These are phyloP conservation scores for Syncephalastrum racemosum DNA, from an alignment of 371 early-diverging fungal species.

Conservation along the genomic window DNA sequence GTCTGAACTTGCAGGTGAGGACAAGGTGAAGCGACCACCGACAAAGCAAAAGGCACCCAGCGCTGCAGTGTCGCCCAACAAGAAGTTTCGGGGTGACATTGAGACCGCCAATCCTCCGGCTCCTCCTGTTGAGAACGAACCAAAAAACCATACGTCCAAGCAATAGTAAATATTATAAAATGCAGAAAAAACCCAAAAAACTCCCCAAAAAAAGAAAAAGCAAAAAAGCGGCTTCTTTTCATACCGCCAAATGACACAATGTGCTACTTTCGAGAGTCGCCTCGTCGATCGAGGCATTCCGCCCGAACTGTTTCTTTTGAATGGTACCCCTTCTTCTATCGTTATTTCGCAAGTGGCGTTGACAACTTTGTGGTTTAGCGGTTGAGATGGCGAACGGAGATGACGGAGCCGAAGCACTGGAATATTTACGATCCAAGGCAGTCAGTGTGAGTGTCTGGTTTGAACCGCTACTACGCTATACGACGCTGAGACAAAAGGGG, in stretches of 20 bases:
- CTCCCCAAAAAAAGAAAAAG: conserved; percentile 6
- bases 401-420: conserved; percentile 5
- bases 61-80: neutral
- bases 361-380: conserved; percentile 1
- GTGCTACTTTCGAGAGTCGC: conserved; percentile 10
- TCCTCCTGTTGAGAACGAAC: too few species aligned
- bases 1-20: conserved; percentile 43
- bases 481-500: too few species aligned
- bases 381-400: conserved; percentile 4
- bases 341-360: conserved; percentile 1
- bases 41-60: conserved; percentile 11
- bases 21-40: conserved; percentile 38
- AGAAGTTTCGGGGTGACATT: conserved; percentile 1
- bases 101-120: too few species aligned
- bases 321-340: conserved; percentile 8
- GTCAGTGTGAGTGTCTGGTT: conserved; percentile 6
- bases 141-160: too few species aligned
- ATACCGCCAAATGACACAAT: conserved; percentile 2
- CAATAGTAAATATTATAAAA: too few species aligned
- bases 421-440: conserved; percentile 11
- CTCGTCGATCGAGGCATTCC: conserved; percentile 7
- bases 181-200: neutral
- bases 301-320: conserved; percentile 14
- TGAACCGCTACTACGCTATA: neutral
- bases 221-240: conserved; percentile 3